Conservation (phyloP, 108 stramenopile species). For the Mediolabrus comicus region DNA sequence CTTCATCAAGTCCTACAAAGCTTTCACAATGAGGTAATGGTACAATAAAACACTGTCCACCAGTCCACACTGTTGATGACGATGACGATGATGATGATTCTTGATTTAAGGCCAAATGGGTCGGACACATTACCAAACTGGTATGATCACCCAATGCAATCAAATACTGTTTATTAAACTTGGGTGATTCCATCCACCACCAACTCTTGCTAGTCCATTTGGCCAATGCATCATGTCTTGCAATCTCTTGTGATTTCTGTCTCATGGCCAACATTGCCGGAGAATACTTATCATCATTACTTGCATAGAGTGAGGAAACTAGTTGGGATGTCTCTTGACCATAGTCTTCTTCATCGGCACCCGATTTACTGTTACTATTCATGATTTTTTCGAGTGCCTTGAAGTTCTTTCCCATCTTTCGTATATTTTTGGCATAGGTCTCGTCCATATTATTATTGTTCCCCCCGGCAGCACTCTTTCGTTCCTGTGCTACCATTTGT, state of each 20-base stretch:
- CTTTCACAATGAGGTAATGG: constrained; percentile 52
- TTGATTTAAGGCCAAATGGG: constrained; percentile 47
- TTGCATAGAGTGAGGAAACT: constrained; percentile 30
- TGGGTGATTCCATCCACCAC: constrained; percentile 78
- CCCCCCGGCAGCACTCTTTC: background rate
- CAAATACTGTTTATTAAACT: constrained; percentile 62
- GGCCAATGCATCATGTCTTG: constrained; percentile 47
- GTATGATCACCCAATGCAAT: constrained; percentile 70
- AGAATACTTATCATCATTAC: constrained; percentile 22
- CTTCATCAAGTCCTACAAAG: constrained; percentile 58
- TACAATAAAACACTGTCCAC: constrained; percentile 37
- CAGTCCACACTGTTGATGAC: background rate
- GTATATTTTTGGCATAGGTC: constrained; percentile 58
- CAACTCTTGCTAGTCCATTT: constrained; percentile 60
- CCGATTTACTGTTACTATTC: constrained; percentile 17
- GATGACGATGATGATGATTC: constrained; percentile 2
- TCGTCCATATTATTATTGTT: constrained; percentile 71
- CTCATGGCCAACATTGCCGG: background rate
- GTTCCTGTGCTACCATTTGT: constrained; percentile 59
- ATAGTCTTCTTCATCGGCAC: constrained; percentile 53
- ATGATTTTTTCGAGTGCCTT: constrained; percentile 37
- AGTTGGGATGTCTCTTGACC: constrained; percentile 14
- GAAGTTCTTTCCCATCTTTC: constrained; percentile 54
- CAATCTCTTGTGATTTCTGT: constrained; percentile 47
- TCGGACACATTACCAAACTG: constrained; percentile 65